phyloP scores from a whole-genome alignment of 805 yeast species.

The Lachancea nothofagi region DNA sequence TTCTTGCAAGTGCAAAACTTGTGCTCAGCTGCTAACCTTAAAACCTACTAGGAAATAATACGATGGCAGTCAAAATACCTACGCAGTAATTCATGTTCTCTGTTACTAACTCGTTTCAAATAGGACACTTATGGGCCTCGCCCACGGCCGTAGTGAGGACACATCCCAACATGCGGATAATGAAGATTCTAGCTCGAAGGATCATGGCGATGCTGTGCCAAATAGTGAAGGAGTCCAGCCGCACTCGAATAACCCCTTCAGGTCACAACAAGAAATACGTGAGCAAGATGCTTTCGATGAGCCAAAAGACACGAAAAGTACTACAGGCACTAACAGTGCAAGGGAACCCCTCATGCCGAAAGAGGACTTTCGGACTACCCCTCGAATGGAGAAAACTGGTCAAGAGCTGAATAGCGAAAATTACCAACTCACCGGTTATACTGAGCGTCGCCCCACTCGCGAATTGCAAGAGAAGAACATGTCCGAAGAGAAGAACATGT shows the following conservation, averaged over 20 bases:
- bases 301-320: not conserved
- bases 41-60: too few relatives aligned
- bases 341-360: too few relatives aligned
- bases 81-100: conserved; percentile 4
- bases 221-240: not conserved
- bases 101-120: conserved; percentile 4
- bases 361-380: not conserved
- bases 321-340: too few relatives aligned
- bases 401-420: too few relatives aligned
- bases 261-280: not conserved
- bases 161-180: not conserved
- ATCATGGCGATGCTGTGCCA: too few relatives aligned
- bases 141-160: conserved; percentile 2
- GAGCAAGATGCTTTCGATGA: not conserved
- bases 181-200: too few relatives aligned
- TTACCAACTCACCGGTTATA: not conserved
- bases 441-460: conserved; percentile 1
- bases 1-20: not conserved
- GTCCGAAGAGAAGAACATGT: not conserved
- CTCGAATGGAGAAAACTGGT: not conserved
- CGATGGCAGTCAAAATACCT: not conserved
- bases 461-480: not conserved
- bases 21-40: not conserved
- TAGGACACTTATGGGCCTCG: conserved; percentile 2
- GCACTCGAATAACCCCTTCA: conserved; percentile 2